Evolutionary conservation across 2,329 filamentous ascomycete species (phyloP), one percentile per base, ranked within the genome.

Genomic region (Aspergillus sp.): DNA sequence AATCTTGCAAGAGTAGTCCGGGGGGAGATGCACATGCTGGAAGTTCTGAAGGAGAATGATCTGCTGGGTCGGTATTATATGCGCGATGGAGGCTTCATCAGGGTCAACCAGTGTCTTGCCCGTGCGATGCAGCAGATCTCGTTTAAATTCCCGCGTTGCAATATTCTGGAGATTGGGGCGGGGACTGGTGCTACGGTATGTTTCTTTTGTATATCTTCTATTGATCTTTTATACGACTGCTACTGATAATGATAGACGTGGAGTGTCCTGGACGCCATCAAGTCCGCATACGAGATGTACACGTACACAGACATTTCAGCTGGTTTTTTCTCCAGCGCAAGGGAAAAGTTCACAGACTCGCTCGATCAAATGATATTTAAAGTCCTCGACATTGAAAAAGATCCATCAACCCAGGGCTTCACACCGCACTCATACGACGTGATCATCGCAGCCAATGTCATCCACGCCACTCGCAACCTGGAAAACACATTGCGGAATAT

Each of bases 291-390:
- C 31, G 62, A 64, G 12, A 69, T 65, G 0, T 81, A 81, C 62
- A 77, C 74, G 0, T 82, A 71, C 64, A 81, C 79, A 0, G 79
- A 81, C 57, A 71, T 80, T n/a, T 78, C 76, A 0, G 46, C 68
- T 1, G 74, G 70, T 6, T 80, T 79, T 66, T 79, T 82, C 50
- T 70, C 71, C 17, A 64, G 67, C 3, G 75, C 74, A 0, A 49
- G 60, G 15, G 65, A 68, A 21, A 48, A 50, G 1, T 75, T 78
- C 31, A 23, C 52, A 0, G 44, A 52, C 0, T 62, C 62, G 35
- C 45, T 23, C 2, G 49, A 65, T 12, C 61, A 63, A 9, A 67
- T 79, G 58, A 50, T 52, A 3, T 78, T 69, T 54, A 64, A 65
- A 27, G 57, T 60, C 69, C 55, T 71, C 0, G 65, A 78, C 52